These are phyloP conservation scores for Leishmania braziliensis DNA, from an alignment of 208 protist species.

Conservation along the genomic window DNA sequence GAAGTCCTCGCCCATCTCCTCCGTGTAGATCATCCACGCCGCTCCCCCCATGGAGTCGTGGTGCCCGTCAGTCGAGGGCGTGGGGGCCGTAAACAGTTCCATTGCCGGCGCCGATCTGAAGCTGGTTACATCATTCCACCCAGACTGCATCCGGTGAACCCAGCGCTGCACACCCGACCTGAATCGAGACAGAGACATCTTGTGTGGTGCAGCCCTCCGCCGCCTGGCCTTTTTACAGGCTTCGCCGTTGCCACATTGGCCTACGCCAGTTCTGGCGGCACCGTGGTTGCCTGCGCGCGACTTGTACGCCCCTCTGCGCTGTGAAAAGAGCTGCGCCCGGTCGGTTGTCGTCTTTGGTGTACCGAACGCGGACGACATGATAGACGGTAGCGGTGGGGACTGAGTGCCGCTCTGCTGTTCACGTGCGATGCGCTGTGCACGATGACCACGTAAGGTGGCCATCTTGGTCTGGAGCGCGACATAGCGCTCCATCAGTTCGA, in stretches of 20 bases:
- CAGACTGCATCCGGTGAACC: constrained; percentile 14
- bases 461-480: constrained; percentile 60
- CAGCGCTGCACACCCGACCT: constrained; percentile 23
- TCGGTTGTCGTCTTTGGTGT: constrained; percentile 2
- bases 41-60: background rate
- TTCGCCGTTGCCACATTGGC: constrained; percentile 2
- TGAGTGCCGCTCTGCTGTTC: constrained; percentile 24
- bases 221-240: background rate
- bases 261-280: background rate
- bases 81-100: background rate
- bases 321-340: background rate
- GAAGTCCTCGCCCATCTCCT: constrained; percentile 49
- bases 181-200: constrained; percentile 22
- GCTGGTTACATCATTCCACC: constrained; percentile 5
- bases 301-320: background rate
- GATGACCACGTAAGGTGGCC: constrained; percentile 45
- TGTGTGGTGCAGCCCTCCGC: background rate
- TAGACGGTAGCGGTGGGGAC: constrained; percentile 6
- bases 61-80: background rate
- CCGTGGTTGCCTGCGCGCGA: too few relatives aligned
- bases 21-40: constrained; percentile 43
- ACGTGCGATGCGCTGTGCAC: constrained; percentile 35
- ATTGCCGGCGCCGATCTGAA: background rate
- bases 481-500: constrained; percentile 56
- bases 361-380: constrained; percentile 22